Conservation (phyloP, 805 yeast genomes). For the Torulaspora delbrueckii region DNA sequence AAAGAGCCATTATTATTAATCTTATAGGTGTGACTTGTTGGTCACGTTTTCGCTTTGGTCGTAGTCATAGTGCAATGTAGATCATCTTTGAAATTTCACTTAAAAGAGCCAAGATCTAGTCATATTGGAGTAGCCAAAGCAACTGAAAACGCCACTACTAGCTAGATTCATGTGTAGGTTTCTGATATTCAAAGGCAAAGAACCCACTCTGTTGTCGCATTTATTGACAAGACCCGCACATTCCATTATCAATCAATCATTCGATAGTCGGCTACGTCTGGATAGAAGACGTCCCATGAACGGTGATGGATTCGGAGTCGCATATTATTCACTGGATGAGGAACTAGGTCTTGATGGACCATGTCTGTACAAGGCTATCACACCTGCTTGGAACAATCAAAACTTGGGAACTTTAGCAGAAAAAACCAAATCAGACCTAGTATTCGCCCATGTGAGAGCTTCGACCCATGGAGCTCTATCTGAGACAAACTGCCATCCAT, state of each 20-base stretch:
- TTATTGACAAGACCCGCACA: slow-evolving; percentile 92
- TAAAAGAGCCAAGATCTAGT: neutral
- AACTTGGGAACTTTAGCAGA: slow-evolving; percentile 81
- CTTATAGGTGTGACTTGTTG: neutral
- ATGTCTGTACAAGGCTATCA: slow-evolving; percentile 89
- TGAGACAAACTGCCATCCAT: slow-evolving; percentile 97
- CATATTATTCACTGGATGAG: slow-evolving; percentile 69
- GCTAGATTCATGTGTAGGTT: slow-evolving; percentile 72
- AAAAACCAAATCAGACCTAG: slow-evolving; percentile 76
- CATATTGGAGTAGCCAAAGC: too few relatives aligned
- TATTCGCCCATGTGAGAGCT: slow-evolving; percentile 95
- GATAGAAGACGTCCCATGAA: slow-evolving; percentile 90
- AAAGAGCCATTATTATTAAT: too few relatives aligned
- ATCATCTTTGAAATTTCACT: neutral
- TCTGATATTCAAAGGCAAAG: slow-evolving; percentile 85
- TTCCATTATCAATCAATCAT: slow-evolving; percentile 93
- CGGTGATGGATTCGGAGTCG: slow-evolving; percentile 98
- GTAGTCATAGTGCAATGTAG: neutral
- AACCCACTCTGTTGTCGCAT: slow-evolving; percentile 80
- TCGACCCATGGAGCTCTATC: slow-evolving; percentile 91
- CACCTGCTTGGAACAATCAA: slow-evolving; percentile 97
- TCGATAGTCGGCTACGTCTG: slow-evolving; percentile 80
- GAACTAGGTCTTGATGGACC: slow-evolving; percentile 64
- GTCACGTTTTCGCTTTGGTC: neutral
- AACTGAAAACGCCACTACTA: neutral